Percentiles rank a stretch among this genome's conserved stretches.
Conservation (phyloP, 148 eudicot genomes). For the Silene conica region DNA sequence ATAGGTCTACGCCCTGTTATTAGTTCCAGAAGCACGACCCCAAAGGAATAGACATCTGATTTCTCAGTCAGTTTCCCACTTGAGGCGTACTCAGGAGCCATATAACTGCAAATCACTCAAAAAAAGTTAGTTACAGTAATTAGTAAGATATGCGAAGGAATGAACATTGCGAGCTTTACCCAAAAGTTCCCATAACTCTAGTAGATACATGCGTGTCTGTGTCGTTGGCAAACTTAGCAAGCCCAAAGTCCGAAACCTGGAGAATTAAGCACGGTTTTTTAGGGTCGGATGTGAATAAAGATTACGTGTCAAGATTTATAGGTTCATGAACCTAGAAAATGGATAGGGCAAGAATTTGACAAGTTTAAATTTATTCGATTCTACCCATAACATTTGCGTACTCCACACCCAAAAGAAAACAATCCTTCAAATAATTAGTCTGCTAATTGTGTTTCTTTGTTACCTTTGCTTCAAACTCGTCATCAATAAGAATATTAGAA, state of each 20-base stretch:
- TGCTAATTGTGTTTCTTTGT: not conserved
- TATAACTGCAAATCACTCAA: slow-evolving; percentile 45
- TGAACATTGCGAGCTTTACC: slow-evolving; percentile 32
- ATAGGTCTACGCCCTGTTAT: slow-evolving; percentile 76
- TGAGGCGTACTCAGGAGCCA: slow-evolving; percentile 76
- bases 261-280: not conserved
- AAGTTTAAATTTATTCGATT: not conserved
- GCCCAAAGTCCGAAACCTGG: slow-evolving; percentile 89
- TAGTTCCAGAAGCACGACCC: slow-evolving; percentile 67
- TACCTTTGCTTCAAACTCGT: slow-evolving; percentile 73
- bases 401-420: not conserved
- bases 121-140: slow-evolving; percentile 13
- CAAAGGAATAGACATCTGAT: slow-evolving; percentile 69
- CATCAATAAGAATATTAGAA: slow-evolving; percentile 72
- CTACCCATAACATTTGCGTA: not conserved
- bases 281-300: not conserved
- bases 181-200: slow-evolving; percentile 88
- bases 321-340: not conserved
- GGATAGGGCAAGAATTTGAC: not conserved
- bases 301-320: not conserved
- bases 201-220: slow-evolving; percentile 79
- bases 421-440: not conserved
- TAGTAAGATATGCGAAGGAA: not conserved
- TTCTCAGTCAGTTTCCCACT: slow-evolving; percentile 72
- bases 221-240: slow-evolving; percentile 60